These are phyloP conservation scores for Melanogaster broomeanus DNA, from an alignment of 768 basidiomycete species.

Conservation along the genomic window DNA sequence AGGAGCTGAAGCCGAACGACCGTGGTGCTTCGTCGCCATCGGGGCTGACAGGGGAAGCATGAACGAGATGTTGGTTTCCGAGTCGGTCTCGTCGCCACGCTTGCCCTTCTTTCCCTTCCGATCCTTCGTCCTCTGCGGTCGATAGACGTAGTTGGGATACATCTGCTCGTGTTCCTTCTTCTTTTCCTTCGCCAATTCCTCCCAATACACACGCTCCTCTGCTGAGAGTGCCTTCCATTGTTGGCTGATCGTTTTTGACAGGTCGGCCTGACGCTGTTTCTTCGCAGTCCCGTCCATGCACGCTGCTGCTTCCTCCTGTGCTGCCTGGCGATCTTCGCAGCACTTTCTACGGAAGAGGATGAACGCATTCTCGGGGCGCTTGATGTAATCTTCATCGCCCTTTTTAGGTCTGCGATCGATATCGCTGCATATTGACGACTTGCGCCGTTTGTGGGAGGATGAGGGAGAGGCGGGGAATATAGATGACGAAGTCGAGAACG, in stretches of 20 bases:
- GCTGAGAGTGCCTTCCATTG: constrained; percentile 71
- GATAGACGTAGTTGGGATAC: constrained; percentile 80
- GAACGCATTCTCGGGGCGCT: constrained; percentile 83
- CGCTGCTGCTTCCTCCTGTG: constrained; percentile 46
- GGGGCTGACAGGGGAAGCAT: constrained; percentile 40
- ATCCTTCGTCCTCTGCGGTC: constrained; percentile 58
- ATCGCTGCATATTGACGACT: constrained; percentile 47
- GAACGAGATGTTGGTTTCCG: constrained; percentile 54
- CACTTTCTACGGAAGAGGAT: constrained; percentile 82
- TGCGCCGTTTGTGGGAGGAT: constrained; percentile 51
- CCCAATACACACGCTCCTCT: constrained; percentile 75
- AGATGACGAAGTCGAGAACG: constrained; percentile 34
- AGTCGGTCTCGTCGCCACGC: constrained; percentile 44
- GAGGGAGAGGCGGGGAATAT: constrained; percentile 35
- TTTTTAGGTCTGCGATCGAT: constrained; percentile 54
- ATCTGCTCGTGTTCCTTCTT: constrained; percentile 76
- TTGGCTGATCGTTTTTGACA: constrained; percentile 80
- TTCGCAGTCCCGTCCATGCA: constrained; percentile 44
- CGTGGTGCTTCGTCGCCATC: constrained; percentile 42
- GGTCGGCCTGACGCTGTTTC: constrained; percentile 77
- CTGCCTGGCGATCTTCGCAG: constrained; percentile 68
- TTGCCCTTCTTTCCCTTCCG: constrained; percentile 50
- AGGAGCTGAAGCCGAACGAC: constrained; percentile 57
- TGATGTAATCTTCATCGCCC: constrained; percentile 83
- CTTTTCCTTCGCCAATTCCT: constrained; percentile 74